A percentile compares a stretch with the other conserved stretches of the same genome.
Evolutionary conservation across 2,329 filamentous ascomycete species (phyloP).

Genomic region (Berkeleyomyces rouxiae): DNA sequence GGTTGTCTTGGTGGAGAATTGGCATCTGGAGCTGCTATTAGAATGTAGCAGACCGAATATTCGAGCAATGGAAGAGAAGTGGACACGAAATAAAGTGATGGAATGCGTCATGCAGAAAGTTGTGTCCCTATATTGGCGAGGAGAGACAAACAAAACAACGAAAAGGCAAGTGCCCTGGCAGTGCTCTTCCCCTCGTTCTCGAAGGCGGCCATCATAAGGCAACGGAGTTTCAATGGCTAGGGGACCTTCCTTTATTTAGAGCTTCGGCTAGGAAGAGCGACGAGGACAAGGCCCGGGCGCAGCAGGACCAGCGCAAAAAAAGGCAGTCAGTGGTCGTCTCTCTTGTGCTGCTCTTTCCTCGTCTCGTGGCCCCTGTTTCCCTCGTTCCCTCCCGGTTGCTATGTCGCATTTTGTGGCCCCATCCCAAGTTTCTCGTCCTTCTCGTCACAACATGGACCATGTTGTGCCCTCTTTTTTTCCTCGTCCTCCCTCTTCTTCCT

Average conservation of each 20-base stretch:
- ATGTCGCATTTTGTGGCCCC: slow-evolving; percentile 7
- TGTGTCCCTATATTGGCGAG: neutral
- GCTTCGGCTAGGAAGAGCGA: neutral
- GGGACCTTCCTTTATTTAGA: neutral
- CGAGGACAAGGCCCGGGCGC: neutral
- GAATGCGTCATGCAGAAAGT: neutral
- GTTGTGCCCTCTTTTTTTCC: neutral
- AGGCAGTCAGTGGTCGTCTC: too few relatives aligned
- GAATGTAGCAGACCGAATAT: neutral
- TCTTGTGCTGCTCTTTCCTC: neutral
- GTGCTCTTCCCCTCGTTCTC: neutral
- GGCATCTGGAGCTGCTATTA: neutral
- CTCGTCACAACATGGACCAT: neutral
- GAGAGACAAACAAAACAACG: neutral
- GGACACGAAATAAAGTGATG: too few relatives aligned
- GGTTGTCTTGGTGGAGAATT: neutral
- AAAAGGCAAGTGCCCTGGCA: neutral
- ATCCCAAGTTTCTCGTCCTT: slow-evolving; percentile 1
- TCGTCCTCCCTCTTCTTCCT: neutral
- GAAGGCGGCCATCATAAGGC: neutral
- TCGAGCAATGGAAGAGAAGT: neutral
- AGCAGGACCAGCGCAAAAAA: neutral
- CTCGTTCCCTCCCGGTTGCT: slow-evolving; percentile 1
- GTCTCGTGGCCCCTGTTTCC: neutral
- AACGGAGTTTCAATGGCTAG: neutral